These are phyloP conservation scores for Huntiella decipiens DNA, from an alignment of 2,329 filamentous ascomycete species.

Conservation along the genomic window DNA sequence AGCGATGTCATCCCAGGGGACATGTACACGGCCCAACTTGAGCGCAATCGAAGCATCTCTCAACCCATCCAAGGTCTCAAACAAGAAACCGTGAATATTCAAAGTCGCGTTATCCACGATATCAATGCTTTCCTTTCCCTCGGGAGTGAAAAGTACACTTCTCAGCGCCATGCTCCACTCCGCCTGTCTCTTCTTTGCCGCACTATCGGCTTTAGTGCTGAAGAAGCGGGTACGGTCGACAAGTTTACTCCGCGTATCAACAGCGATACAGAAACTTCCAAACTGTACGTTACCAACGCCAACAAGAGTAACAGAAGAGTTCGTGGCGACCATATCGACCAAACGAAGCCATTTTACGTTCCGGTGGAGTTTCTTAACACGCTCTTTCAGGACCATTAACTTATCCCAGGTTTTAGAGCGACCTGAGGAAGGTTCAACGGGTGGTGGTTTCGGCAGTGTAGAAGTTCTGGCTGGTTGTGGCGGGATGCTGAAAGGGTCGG, in stretches of 20 bases:
- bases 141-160: conserved; percentile 74
- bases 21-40: conserved; percentile 75
- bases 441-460: conserved; percentile 6
- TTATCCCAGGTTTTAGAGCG: conserved; percentile 64
- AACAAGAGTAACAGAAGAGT: conserved; percentile 55
- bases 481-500: conserved; percentile 12
- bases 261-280: conserved; percentile 64
- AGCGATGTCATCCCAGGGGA: conserved; percentile 78
- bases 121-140: conserved; percentile 70
- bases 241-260: conserved; percentile 82
- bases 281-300: conserved; percentile 74
- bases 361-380: conserved; percentile 67
- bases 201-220: conserved; percentile 31
- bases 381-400: conserved; percentile 62
- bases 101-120: conserved; percentile 72
- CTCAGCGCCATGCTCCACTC: conserved; percentile 84
- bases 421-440: conserved; percentile 16
- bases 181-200: conserved; percentile 48
- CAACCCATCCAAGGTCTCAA: conserved; percentile 68
- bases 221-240: conserved; percentile 82
- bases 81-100: conserved; percentile 80
- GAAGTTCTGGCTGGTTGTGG: conserved; percentile 10
- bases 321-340: conserved; percentile 72
- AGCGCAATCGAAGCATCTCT: conserved; percentile 77
- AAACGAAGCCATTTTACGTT: conserved; percentile 76